phyloP scores from a whole-genome alignment of 352 stramenopile genomes.

The Hyaloperonospora brassicae region DNA sequence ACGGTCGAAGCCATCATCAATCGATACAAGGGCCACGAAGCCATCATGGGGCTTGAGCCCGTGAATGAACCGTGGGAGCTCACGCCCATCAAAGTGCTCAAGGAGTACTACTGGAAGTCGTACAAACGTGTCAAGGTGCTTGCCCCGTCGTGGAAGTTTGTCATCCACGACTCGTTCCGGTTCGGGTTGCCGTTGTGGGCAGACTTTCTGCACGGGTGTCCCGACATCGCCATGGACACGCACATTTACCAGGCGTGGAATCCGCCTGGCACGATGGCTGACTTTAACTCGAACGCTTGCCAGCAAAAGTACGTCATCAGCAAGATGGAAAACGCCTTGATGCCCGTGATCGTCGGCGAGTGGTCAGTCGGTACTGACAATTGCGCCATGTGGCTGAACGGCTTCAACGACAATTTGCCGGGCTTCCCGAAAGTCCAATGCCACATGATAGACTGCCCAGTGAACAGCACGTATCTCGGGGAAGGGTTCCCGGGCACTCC shows the following conservation, averaged over 20 bases:
- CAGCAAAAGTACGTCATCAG: conserved; percentile 84
- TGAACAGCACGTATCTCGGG: conserved; percentile 87
- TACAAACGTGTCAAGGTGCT: conserved; percentile 91
- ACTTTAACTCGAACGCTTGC: conserved; percentile 91
- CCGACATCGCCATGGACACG: conserved; percentile 92
- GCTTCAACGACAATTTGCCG: conserved; percentile 87
- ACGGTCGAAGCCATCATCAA: conserved; percentile 88
- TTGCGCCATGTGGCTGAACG: conserved; percentile 83
- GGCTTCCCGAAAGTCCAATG: conserved; percentile 89
- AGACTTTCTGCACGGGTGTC: conserved; percentile 76
- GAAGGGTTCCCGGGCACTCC: conserved; percentile 86
- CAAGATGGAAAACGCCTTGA: conserved; percentile 89
- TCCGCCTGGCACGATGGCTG: conserved; percentile 53
- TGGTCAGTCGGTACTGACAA: conserved; percentile 89
- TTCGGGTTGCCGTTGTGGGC: conserved; percentile 74
- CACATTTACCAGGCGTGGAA: conserved; percentile 94
- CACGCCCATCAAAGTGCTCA: conserved; percentile 88
- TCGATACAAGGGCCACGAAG: conserved; percentile 82
- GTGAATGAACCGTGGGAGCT: conserved; percentile 96
- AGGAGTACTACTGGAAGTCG: conserved; percentile 95
- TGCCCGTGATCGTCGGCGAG: conserved; percentile 93
- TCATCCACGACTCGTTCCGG: conserved; percentile 95
- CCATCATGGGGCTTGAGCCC: conserved; percentile 89
- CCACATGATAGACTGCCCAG: conserved; percentile 73
- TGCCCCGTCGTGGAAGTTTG: conserved; percentile 92